Conservation (phyloP, 768 basidiomycete genomes). For the Xanthoconium purpureum region DNA sequence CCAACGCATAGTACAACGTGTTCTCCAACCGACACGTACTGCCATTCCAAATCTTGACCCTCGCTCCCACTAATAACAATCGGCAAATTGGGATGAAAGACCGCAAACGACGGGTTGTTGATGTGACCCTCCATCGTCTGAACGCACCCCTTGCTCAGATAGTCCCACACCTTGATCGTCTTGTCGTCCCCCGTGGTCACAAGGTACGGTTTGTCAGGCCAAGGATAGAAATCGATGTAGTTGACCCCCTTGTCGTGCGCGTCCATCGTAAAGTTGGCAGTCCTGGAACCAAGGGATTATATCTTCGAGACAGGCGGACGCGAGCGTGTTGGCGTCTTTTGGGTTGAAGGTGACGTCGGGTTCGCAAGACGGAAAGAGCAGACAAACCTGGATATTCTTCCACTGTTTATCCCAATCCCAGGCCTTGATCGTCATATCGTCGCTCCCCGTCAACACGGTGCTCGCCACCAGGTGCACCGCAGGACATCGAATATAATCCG, state of each 20-base stretch:
- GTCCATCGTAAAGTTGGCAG: slow-evolving; percentile 93
- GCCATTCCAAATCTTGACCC: slow-evolving; percentile 97
- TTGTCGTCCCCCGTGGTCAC: slow-evolving; percentile 97
- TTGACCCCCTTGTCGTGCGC: slow-evolving; percentile 99
- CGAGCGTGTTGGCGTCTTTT: slow-evolving; percentile 96
- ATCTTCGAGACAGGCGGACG: slow-evolving; percentile 98
- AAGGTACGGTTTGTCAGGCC: slow-evolving; percentile 94
- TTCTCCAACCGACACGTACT: slow-evolving; percentile 95
- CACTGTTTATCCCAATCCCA: slow-evolving; percentile 99
- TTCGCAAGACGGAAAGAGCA: slow-evolving; percentile 24
- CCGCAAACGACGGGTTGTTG: slow-evolving; percentile 95
- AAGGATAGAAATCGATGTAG: slow-evolving; percentile 98
- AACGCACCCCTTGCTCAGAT: slow-evolving; percentile 95
- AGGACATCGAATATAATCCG: slow-evolving; percentile 96
- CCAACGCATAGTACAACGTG: slow-evolving; percentile 91
- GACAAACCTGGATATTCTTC: too few species aligned
- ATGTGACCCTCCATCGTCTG: slow-evolving; percentile 98
- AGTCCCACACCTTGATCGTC: slow-evolving; percentile 98
- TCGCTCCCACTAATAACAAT: slow-evolving; percentile 93
- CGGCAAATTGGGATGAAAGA: slow-evolving; percentile 94
- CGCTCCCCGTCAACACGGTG: slow-evolving; percentile 92
- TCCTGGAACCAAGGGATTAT: slow-evolving; percentile 86
- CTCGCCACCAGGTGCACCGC: slow-evolving; percentile 92
- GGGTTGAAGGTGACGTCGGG: slow-evolving; percentile 87
- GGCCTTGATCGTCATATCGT: slow-evolving; percentile 99